Percentiles rank a stretch among this genome's conserved stretches.
These are phyloP conservation scores for Melastoma candidum DNA, from an alignment of 441 rosid genomes.

Conservation along the genomic window DNA sequence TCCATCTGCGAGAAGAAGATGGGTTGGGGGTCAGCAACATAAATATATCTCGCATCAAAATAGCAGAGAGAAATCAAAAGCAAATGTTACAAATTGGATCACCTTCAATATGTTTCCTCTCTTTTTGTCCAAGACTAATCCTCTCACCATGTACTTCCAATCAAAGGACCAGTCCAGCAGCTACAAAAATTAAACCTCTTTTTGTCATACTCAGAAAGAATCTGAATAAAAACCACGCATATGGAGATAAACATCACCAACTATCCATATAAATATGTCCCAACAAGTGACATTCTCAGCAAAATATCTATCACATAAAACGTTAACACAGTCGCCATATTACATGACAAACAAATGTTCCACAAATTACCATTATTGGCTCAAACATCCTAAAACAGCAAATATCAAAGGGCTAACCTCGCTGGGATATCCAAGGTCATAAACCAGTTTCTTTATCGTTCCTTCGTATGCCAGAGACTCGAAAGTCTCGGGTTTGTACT, in stretches of 20 bases:
- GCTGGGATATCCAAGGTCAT: conserved; percentile 77
- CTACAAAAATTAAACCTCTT: conserved; percentile 27
- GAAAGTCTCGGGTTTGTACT: conserved; percentile 90
- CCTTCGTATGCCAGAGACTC: conserved; percentile 95
- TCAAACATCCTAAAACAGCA: background rate
- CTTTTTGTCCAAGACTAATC: conserved; percentile 93
- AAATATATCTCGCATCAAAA: conserved; percentile 2
- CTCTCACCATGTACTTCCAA: conserved; percentile 97
- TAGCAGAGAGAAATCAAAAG: background rate
- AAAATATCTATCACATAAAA: too few species aligned
- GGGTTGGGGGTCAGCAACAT: conserved; percentile 4
- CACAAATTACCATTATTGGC: background rate
- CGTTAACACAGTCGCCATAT: too few species aligned
- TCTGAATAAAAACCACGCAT: background rate
- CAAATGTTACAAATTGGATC: background rate
- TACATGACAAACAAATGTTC: background rate
- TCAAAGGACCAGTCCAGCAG: conserved; percentile 79
- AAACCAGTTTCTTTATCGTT: conserved; percentile 76
- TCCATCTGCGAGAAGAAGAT: conserved; percentile 61
- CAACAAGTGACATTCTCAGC: too few species aligned
- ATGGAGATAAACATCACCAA: background rate
- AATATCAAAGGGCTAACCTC: conserved; percentile 53
- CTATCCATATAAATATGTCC: background rate
- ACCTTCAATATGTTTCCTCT: conserved; percentile 99
- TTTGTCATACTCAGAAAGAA: conserved; percentile 7